Percentiles rank a stretch among this genome's conserved stretches.
Conservation (phyloP, 2,329 filamentous ascomycete genomes). For the Cytospora schulzeri region DNA sequence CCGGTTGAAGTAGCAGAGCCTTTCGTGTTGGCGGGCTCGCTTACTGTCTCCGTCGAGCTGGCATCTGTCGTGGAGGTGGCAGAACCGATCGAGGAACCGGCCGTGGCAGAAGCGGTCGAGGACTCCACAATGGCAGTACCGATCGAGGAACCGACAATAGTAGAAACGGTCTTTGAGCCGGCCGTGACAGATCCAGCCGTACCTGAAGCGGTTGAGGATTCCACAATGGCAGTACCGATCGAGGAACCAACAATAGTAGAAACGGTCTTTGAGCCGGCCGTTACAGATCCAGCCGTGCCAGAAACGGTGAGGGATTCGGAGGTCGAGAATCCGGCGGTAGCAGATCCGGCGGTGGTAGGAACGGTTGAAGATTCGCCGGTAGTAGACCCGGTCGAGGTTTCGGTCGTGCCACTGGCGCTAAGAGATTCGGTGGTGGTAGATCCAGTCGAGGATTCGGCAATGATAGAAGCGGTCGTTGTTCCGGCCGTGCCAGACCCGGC, state of each 20-base stretch:
- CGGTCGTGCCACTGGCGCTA: not conserved
- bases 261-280: not conserved
- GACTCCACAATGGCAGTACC: slow-evolving; percentile 1
- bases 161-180: not conserved
- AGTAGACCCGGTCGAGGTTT: not conserved
- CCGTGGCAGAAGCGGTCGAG: not conserved
- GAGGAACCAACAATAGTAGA: not conserved
- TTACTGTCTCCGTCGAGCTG: not conserved
- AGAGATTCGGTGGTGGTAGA: too few species aligned
- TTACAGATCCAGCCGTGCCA: not conserved
- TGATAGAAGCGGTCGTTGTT: too few species aligned
- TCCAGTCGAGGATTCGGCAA: too few species aligned
- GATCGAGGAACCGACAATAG: not conserved
- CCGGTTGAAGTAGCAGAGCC: not conserved
- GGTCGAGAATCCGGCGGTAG: too few species aligned
- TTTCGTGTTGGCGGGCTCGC: not conserved
- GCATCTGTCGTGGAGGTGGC: not conserved
- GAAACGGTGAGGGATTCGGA: too few species aligned
- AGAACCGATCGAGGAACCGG: not conserved
- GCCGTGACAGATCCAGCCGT: not conserved
- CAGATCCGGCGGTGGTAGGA: too few species aligned
- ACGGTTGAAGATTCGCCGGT: not conserved
- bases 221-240: not conserved
- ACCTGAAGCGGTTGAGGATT: not conserved
- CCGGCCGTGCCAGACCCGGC: not conserved